Evolutionary conservation across 2,329 filamentous ascomycete species (phyloP).

Genomic region (Myriosclerotinia curreyana): DNA sequence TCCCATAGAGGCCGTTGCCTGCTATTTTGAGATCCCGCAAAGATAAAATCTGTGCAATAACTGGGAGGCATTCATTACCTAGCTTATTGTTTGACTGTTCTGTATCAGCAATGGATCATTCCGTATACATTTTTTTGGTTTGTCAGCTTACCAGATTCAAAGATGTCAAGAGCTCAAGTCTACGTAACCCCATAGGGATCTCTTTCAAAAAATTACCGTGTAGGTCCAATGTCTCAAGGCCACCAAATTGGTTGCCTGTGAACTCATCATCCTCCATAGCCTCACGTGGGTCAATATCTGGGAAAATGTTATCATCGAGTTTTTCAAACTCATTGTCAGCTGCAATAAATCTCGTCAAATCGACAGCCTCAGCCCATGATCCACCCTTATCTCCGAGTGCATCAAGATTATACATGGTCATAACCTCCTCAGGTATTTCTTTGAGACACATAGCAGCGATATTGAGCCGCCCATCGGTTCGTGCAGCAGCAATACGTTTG

Average conservation of each 20-base stretch:
- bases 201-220: slow-evolving; percentile 76
- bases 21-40: slow-evolving; percentile 79
- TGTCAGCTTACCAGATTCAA: slow-evolving; percentile 70
- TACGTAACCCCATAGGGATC: slow-evolving; percentile 72
- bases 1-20: slow-evolving; percentile 70
- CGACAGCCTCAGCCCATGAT: slow-evolving; percentile 88
- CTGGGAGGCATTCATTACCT: slow-evolving; percentile 65
- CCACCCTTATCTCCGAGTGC: slow-evolving; percentile 59
- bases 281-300: slow-evolving; percentile 60
- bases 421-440: slow-evolving; percentile 75
- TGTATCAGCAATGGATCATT: slow-evolving; percentile 15
- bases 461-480: slow-evolving; percentile 78
- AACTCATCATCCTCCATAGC: slow-evolving; percentile 61
- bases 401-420: slow-evolving; percentile 86
- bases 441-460: slow-evolving; percentile 81
- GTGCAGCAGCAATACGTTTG: slow-evolving; percentile 68
- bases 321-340: slow-evolving; percentile 84
- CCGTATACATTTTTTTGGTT: not conserved
- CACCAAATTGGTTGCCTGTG: slow-evolving; percentile 74
- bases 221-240: slow-evolving; percentile 75
- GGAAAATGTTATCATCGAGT: slow-evolving; percentile 73
- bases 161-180: slow-evolving; percentile 69
- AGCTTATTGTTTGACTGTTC: slow-evolving; percentile 75
- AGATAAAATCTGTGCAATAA: slow-evolving; percentile 68
- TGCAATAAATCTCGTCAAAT: slow-evolving; percentile 77